These are phyloP conservation scores for Trifolium repens DNA, from an alignment of 306 rosid genomes.

Conservation along the genomic window DNA sequence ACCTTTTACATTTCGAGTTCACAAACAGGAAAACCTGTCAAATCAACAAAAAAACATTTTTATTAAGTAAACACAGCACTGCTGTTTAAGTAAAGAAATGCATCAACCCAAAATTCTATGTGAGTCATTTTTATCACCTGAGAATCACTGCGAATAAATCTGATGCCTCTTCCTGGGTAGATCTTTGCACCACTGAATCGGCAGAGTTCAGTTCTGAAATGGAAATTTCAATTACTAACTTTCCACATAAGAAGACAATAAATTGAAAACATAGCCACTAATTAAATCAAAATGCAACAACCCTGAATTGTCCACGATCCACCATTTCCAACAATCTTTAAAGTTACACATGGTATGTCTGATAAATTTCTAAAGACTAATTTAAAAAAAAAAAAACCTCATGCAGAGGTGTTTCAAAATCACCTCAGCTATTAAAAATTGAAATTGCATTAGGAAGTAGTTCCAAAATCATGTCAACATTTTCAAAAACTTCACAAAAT, in stretches of 20 bases:
- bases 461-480: background rate
- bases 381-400: background rate
- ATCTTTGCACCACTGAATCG: slow-evolving; percentile 92
- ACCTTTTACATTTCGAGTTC: slow-evolving; percentile 81
- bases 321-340: background rate
- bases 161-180: slow-evolving; percentile 86
- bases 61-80: too few relatives aligned
- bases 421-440: background rate
- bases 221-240: slow-evolving; percentile 21
- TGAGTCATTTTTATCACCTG: slow-evolving; percentile 56
- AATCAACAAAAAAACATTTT: slow-evolving; percentile 1
- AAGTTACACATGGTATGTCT: background rate
- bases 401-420: background rate
- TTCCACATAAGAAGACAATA: background rate
- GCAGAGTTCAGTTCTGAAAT: slow-evolving; percentile 81
- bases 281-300: background rate
- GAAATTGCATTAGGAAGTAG: background rate
- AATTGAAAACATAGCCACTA: background rate
- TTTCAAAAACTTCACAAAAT: background rate
- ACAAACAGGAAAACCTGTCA: slow-evolving; percentile 74
- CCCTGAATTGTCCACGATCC: background rate
- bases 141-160: slow-evolving; percentile 84
- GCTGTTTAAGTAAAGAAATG: too few relatives aligned
- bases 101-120: background rate
- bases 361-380: background rate